Conservation (phyloP, 768 basidiomycete genomes). For the Boletus fagicola region DNA sequence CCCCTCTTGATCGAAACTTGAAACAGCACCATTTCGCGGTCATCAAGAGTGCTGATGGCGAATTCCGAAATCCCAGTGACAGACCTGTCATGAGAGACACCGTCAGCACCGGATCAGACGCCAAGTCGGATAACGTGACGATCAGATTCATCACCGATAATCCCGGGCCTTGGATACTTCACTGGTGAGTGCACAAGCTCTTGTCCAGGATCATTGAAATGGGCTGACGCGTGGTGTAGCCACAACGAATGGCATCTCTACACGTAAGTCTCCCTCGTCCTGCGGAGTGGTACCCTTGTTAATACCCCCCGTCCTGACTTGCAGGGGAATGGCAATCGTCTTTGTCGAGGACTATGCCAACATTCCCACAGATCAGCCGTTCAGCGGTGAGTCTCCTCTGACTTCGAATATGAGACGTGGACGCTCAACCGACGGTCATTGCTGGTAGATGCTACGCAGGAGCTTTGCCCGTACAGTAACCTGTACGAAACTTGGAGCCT, state of each 20-base stretch:
- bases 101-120: too few relatives aligned
- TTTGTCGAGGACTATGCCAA: constrained; percentile 9
- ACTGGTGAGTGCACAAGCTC: too few relatives aligned
- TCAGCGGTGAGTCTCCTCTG: background rate
- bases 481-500: too few relatives aligned
- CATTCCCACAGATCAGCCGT: background rate
- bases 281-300: background rate
- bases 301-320: background rate
- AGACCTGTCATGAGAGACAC: too few relatives aligned
- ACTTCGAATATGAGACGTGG: background rate
- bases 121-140: too few relatives aligned
- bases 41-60: constrained; percentile 39
- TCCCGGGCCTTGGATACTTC: too few relatives aligned
- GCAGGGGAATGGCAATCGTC: constrained; percentile 13
- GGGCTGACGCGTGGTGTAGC: constrained; percentile 14
- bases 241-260: constrained; percentile 22
- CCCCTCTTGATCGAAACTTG: background rate
- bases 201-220: background rate
- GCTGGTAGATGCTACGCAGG: background rate
- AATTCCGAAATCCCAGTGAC: too few relatives aligned
- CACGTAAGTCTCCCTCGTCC: constrained; percentile 1
- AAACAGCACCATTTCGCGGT: constrained; percentile 42
- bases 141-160: too few relatives aligned
- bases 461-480: background rate
- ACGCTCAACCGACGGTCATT: background rate